Percentiles rank a stretch among this genome's conserved stretches.
phyloP scores from a whole-genome alignment of 305 asterid genomes.

The Plantago lanceolata region DNA sequence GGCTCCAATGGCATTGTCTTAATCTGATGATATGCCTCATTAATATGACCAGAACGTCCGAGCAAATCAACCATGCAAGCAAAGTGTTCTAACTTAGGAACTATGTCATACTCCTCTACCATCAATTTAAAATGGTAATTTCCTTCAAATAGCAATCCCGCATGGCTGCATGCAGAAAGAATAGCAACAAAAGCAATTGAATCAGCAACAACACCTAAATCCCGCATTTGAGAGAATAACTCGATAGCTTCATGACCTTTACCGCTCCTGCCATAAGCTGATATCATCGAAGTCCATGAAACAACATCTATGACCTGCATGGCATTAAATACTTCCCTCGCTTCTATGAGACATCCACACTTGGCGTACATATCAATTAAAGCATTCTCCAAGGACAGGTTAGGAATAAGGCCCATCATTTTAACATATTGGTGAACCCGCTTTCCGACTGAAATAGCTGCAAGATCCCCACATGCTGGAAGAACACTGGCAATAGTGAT shows the following conservation, averaged over 20 bases:
- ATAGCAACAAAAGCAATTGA: conserved; percentile 81
- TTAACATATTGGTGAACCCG: conserved; percentile 48
- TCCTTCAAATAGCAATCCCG: conserved; percentile 64
- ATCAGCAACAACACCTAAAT: conserved; percentile 54
- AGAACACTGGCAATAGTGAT: conserved; percentile 67
- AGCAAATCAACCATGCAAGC: conserved; percentile 87
- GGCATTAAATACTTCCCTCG: conserved; percentile 59
- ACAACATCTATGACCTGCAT: conserved; percentile 65
- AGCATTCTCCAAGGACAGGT: conserved; percentile 67
- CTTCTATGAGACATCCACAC: conserved; percentile 70
- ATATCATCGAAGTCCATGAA: conserved; percentile 86
- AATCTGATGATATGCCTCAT: conserved; percentile 59
- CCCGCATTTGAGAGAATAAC: conserved; percentile 54
- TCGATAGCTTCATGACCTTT: conserved; percentile 57
- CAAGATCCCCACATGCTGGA: conserved; percentile 79
- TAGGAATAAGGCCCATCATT: conserved; percentile 44
- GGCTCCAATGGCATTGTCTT: conserved; percentile 59
- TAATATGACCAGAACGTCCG: conserved; percentile 65
- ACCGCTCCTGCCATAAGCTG: conserved; percentile 79
- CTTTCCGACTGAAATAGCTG: conserved; percentile 58
- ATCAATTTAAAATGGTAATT: conserved; percentile 44
- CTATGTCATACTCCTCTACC: conserved; percentile 51
- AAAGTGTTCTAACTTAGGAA: conserved; percentile 72
- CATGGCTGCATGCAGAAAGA: conserved; percentile 89
- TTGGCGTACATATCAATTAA: conserved; percentile 84